Conservation (phyloP, 129 eudicot genomes). For the Helianthus tuberosus region DNA sequence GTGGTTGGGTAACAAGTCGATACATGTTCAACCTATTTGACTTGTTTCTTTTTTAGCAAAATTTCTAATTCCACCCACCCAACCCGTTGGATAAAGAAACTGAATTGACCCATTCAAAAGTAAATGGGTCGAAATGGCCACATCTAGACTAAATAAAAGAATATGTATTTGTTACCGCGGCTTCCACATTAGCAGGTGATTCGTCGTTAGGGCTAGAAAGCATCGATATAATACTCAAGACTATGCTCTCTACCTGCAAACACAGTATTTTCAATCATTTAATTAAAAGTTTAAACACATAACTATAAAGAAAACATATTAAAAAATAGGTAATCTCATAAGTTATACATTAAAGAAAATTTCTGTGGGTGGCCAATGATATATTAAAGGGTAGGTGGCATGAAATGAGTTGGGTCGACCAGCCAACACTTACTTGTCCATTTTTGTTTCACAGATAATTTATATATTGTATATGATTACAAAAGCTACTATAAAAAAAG, state of each 20-base stretch:
- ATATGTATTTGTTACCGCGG: slow-evolving; percentile 60
- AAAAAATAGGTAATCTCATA: neutral
- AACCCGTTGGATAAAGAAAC: neutral
- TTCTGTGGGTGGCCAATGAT: neutral
- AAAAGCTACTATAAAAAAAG: neutral
- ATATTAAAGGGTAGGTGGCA: neutral
- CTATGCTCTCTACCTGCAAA: slow-evolving; percentile 82
- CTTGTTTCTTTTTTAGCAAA: neutral
- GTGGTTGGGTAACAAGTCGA: neutral
- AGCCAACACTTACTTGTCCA: neutral
- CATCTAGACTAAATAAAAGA: neutral
- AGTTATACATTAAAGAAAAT: neutral
- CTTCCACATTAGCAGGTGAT: slow-evolving; percentile 87
- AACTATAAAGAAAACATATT: neutral
- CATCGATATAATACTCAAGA: slow-evolving; percentile 79
- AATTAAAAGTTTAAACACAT: neutral
- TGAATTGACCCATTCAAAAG: neutral
- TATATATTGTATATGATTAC: neutral
- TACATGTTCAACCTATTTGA: neutral
- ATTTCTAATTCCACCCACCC: neutral
- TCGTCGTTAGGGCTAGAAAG: slow-evolving; percentile 82
- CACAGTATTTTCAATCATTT: slow-evolving; percentile 1
- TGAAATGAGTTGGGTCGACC: neutral
- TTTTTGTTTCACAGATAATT: neutral
- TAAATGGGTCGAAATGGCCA: neutral